phyloP scores from a whole-genome alignment of 139 green algal species.

The Chlorella sorokiniana region DNA sequence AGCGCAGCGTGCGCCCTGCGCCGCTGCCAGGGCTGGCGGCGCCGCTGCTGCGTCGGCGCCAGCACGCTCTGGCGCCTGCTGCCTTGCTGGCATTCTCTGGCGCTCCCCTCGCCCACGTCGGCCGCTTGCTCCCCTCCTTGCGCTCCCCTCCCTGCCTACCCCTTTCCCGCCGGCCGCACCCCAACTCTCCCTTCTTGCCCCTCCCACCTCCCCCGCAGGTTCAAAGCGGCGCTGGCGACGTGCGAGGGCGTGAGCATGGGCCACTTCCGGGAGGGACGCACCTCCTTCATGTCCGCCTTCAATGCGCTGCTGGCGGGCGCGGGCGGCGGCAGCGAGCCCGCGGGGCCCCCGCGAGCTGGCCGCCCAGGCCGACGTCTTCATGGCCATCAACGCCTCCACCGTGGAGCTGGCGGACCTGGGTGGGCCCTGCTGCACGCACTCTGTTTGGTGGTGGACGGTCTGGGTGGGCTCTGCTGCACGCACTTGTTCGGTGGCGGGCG shows the following conservation, averaged over 20 bases:
- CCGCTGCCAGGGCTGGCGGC: not conserved
- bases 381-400: conserved; percentile 86
- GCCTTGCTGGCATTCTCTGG: not conserved
- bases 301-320: conserved; percentile 35
- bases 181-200: not conserved
- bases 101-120: too few species aligned
- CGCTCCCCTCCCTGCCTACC: not conserved
- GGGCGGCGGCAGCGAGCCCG: conserved; percentile 41
- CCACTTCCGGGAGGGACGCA: conserved; percentile 68
- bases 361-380: conserved; percentile 86
- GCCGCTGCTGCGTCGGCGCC: not conserved
- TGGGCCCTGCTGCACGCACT: not conserved
- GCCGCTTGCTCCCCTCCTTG: not conserved
- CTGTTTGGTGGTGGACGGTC: too few species aligned
- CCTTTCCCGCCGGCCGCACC: too few species aligned
- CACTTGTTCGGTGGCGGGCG: too few species aligned
- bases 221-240: conserved; percentile 65
- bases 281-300: conserved; percentile 51
- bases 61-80: not conserved
- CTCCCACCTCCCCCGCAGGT: conserved; percentile 51
- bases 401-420: conserved; percentile 68
- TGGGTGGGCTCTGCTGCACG: too few species aligned
- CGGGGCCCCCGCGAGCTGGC: too few species aligned
- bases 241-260: conserved; percentile 70
- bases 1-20: not conserved